Percentiles rank a stretch among this genome's conserved stretches.
Conservation (phyloP, 352 stramenopile species). For the Pythium sukuiense region DNA sequence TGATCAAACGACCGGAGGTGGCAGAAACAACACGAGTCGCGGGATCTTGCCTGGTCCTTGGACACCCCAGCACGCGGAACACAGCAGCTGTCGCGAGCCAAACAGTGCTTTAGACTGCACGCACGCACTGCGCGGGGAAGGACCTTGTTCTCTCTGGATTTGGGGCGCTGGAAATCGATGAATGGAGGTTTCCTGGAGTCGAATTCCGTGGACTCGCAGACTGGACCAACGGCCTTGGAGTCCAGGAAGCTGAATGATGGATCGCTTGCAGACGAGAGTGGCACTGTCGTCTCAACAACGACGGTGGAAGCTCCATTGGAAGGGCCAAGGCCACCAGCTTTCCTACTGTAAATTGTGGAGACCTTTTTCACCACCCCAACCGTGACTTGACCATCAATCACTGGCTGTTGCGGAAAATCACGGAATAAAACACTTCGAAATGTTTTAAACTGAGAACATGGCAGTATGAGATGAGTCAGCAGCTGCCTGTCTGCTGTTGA, state of each 20-base stretch:
- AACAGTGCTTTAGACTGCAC: conserved; percentile 1
- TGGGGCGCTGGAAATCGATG: neutral
- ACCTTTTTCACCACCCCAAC: neutral
- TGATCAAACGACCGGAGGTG: neutral
- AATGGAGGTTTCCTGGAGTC: neutral
- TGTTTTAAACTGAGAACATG: neutral
- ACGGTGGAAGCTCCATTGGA: neutral
- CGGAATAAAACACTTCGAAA: conserved; percentile 5
- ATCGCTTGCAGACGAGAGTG: conserved; percentile 2
- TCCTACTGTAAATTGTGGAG: too few relatives aligned
- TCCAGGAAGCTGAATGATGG: neutral
- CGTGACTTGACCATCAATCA: conserved; percentile 10
- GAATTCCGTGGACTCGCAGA: neutral
- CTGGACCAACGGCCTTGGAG: neutral
- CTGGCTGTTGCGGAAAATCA: neutral
- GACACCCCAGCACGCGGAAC: neutral
- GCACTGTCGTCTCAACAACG: conserved; percentile 1
- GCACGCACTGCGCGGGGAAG: neutral
- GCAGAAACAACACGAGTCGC: neutral
- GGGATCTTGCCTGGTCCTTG: neutral
- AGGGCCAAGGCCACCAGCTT: neutral
- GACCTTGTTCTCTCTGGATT: neutral
- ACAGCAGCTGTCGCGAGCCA: neutral
- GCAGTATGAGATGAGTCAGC: conserved; percentile 4
- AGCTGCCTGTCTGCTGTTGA: conserved; percentile 1